Conservation (phyloP, 352 stramenopile genomes). For the Pythium aphanidermatum region DNA sequence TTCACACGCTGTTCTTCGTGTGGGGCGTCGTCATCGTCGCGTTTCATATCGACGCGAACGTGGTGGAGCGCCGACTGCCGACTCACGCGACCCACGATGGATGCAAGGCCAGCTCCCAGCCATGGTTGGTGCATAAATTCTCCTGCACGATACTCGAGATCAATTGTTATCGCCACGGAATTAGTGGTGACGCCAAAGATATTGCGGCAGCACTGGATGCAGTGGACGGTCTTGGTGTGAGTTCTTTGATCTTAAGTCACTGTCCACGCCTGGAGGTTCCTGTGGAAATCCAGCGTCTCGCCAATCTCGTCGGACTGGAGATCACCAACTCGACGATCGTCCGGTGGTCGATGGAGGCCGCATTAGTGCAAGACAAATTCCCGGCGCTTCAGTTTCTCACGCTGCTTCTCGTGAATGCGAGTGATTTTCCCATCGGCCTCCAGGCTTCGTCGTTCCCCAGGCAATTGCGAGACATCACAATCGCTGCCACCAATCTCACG, state of each 20-base stretch:
- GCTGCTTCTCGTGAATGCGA: not conserved
- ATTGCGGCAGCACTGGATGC: slow-evolving; percentile 2
- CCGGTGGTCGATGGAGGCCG: not conserved
- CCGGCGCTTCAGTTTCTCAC: not conserved
- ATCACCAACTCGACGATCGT: slow-evolving; percentile 11
- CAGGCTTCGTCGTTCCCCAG: not conserved
- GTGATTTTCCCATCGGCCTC: not conserved
- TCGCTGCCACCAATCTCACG: slow-evolving; percentile 1
- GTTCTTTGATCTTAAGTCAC: slow-evolving; percentile 12
- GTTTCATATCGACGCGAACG: too few relatives aligned
- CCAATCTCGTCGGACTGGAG: slow-evolving; percentile 9
- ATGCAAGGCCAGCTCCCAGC: slow-evolving; percentile 18
- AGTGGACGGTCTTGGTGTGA: slow-evolving; percentile 1
- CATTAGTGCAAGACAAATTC: not conserved
- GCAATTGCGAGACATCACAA: not conserved
- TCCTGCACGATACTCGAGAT: slow-evolving; percentile 22
- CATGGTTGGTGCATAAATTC: slow-evolving; percentile 17
- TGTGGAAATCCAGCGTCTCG: slow-evolving; percentile 1
- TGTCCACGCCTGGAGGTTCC: slow-evolving; percentile 14
- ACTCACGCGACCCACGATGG: not conserved
- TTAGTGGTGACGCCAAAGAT: slow-evolving; percentile 1
- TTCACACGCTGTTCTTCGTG: too few relatives aligned
- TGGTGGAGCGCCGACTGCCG: too few relatives aligned
- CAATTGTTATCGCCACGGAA: slow-evolving; percentile 17
- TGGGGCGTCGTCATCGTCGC: too few relatives aligned